Evolutionary conservation across 495 filamentous ascomycete genomes (phyloP).

Genomic region (Aspergillus leporis): DNA sequence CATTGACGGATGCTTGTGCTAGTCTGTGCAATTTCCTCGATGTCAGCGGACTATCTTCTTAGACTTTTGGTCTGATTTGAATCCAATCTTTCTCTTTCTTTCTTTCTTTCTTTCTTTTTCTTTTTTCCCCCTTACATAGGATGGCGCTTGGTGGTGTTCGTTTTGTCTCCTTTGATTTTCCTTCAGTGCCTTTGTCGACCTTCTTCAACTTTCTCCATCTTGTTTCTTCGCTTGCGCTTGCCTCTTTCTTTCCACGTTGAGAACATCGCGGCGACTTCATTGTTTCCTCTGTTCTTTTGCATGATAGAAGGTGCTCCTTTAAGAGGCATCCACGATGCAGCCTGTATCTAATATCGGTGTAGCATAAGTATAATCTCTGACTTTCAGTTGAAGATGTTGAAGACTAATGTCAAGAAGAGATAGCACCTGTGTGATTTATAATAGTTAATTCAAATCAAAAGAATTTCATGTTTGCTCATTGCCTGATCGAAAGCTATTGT

Average conservation of each 20-base stretch:
- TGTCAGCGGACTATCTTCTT: conserved; percentile 38
- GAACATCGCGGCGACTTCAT: conserved; percentile 6
- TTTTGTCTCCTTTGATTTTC: not conserved
- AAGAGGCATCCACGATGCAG: not conserved
- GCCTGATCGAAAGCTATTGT: not conserved
- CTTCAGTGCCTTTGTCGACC: not conserved
- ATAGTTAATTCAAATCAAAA: conserved; percentile 8
- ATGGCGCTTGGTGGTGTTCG: conserved; percentile 1
- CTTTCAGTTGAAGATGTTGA: not conserved
- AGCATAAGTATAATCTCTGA: conserved; percentile 7
- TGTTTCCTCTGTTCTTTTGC: conserved; percentile 15
- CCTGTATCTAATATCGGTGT: conserved; percentile 7
- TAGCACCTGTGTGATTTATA: conserved; percentile 4
- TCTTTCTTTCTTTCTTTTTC: conserved; percentile 7
- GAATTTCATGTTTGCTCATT: not conserved
- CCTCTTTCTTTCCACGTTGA: conserved; percentile 1
- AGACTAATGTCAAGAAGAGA: conserved; percentile 4
- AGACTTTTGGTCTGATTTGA: not conserved
- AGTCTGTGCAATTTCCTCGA: conserved; percentile 74
- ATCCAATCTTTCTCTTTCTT: conserved; percentile 1
- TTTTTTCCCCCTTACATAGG: conserved; percentile 2
- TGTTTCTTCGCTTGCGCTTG: conserved; percentile 15
- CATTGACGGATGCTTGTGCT: conserved; percentile 78
- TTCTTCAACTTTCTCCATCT: not conserved
- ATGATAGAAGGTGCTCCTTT: conserved; percentile 19